Evolutionary conservation across 2,329 filamentous ascomycete genomes (phyloP).

Genomic region (Xylariaceae sp.): DNA sequence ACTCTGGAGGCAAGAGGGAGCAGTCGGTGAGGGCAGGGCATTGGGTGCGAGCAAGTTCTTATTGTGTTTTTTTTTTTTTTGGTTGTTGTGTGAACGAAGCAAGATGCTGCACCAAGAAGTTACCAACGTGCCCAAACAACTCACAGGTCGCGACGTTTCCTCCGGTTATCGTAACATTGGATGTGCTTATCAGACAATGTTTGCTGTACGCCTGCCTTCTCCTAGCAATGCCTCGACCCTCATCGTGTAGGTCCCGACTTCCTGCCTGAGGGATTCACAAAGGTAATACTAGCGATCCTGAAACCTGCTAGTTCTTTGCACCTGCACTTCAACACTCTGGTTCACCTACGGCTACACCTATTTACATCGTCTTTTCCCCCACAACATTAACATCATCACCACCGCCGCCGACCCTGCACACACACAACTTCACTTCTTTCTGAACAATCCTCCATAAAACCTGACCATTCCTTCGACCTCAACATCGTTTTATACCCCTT

Average conservation of each 20-base stretch:
- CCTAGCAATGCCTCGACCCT: neutral
- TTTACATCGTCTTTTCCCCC: neutral
- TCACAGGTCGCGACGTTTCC: too few species aligned
- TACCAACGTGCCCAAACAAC: too few species aligned
- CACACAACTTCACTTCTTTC: neutral
- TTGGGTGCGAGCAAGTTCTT: too few species aligned
- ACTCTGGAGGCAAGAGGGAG: neutral
- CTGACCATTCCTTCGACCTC: constrained; percentile 9
- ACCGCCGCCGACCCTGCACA: neutral
- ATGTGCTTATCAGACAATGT: constrained; percentile 12
- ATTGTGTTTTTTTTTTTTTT: too few species aligned
- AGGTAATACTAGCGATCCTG: constrained; percentile 3
- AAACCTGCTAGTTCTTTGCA: constrained; percentile 1
- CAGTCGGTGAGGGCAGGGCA: neutral
- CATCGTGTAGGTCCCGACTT: constrained; percentile 11
- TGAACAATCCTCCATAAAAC: neutral
- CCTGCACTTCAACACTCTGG: neutral
- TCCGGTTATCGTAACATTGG: too few species aligned
- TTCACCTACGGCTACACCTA: neutral
- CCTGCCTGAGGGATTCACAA: constrained; percentile 7
- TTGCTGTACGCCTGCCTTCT: constrained; percentile 13
- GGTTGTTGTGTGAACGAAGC: too few species aligned
- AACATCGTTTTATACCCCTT: neutral
- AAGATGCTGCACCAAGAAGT: too few species aligned
- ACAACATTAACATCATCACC: neutral